Evolutionary conservation across 1,139 yeast genomes (phyloP).

Genomic region (Scheffersomyces illinoinensis): DNA sequence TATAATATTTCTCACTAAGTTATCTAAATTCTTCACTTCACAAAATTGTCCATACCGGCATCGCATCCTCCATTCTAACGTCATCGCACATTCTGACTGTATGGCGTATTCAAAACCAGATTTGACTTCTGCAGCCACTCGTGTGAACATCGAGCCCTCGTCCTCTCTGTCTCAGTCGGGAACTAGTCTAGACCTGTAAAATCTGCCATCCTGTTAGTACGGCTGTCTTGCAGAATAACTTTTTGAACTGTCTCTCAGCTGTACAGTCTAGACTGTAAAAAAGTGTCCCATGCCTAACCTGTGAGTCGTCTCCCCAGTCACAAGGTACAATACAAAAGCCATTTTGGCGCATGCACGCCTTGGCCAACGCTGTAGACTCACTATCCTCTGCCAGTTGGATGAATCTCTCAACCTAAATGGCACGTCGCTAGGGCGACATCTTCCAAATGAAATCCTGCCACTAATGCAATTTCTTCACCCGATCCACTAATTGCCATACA

Average conservation of each 20-base stretch:
- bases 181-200: not conserved
- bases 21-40: not conserved
- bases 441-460: too few species aligned
- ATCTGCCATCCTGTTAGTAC: not conserved
- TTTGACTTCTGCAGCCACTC: not conserved
- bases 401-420: not conserved
- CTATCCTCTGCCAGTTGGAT: not conserved
- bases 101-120: not conserved
- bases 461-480: too few species aligned
- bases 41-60: not conserved
- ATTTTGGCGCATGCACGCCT: not conserved
- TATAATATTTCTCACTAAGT: not conserved
- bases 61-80: not conserved
- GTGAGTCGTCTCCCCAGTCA: not conserved
- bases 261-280: not conserved
- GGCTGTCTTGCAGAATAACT: too few species aligned
- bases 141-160: not conserved
- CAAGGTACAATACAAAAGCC: not conserved
- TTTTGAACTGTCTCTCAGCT: not conserved
- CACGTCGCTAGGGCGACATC: not conserved
- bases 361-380: not conserved
- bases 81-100: not conserved
- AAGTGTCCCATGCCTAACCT: not conserved
- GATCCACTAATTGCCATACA: too few species aligned
- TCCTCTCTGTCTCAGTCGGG: not conserved